Base-by-base conservation (phyloP, 2,329 filamentous ascomycete genomes). In the Pseudocercospora eumusae region DNA sequence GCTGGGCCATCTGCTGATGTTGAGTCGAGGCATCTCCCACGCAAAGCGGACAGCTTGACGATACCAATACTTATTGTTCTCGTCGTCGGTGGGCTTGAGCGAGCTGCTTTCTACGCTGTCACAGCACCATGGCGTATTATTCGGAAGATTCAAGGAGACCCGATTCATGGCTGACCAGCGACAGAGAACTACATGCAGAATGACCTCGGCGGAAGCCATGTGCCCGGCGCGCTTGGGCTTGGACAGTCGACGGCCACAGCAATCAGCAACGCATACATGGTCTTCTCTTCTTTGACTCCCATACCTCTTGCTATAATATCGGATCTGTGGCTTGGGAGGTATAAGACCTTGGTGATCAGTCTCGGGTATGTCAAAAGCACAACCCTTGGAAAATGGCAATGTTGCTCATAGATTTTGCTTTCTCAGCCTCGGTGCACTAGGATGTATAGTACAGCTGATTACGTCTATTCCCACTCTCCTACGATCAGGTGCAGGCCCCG, bases 21-120 rank as follows among this genome's bases (percentile, higher is more conserved):
- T 18, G 36, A 18, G 1, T 40, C 15, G 15, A 18, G 18, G 7
- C 5, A 75, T 75, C 81, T 85, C 4, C 59, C 80, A 74, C 5
- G 72, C 78, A 55, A 83, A 81, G 69, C 81, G 75, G 65, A 73
- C 71, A 6, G 58, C 62, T 31, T 63, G 9, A 56, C 36, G 6
- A 20, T 63, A 21, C 52, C 61, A 9, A 57, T 63, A 21, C 15
- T 60, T 8, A 2, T 63, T 15, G 61, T 63, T 21, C 31, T 63
- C 4, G 21, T 52, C 15, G 57, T 60, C 15, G 62, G 62, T 25
- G 62, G 62, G 18, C 47, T 59, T 7, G 62, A 64, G 31, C 28
- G 62, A 25, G 47, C 55, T 21, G 54, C 54, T 27, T 64, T 54
- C 55, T 64, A 61, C 28, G 62, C 58, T 13, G 49, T 64, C 18